phyloP scores from a whole-genome alignment of 805 yeast species.

The Metschnikowia rubicola region DNA sequence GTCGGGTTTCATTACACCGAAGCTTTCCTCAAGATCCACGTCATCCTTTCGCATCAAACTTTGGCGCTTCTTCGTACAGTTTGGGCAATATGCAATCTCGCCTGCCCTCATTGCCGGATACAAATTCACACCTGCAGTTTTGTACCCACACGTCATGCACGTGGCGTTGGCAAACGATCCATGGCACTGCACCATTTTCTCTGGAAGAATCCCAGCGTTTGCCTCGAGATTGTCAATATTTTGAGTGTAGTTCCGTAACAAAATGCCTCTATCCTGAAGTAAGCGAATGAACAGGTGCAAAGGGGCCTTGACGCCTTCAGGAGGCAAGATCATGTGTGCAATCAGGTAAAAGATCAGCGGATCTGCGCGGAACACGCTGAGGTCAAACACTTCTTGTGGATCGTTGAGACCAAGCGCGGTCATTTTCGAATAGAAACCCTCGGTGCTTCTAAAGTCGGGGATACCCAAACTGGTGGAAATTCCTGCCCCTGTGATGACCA shows the following conservation, averaged over 20 bases:
- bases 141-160: conserved; percentile 70
- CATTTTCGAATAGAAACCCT: conserved; percentile 75
- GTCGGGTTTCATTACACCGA: conserved; percentile 88
- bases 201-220: conserved; percentile 68
- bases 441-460: conserved; percentile 88
- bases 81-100: conserved; percentile 70
- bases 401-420: conserved; percentile 68
- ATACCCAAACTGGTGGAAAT: conserved; percentile 86
- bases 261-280: conserved; percentile 70
- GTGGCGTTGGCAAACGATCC: conserved; percentile 89
- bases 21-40: conserved; percentile 43
- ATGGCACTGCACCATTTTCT: conserved; percentile 81
- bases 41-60: conserved; percentile 25
- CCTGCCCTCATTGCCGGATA: conserved; percentile 55
- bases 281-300: conserved; percentile 75
- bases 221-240: conserved; percentile 85
- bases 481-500: conserved; percentile 91
- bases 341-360: conserved; percentile 83
- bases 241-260: conserved; percentile 83
- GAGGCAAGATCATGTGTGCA: conserved; percentile 82
- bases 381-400: conserved; percentile 87
- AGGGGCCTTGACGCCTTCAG: conserved; percentile 62
- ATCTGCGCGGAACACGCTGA: conserved; percentile 64
- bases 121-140: conserved; percentile 62
- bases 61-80: conserved; percentile 48